These are phyloP conservation scores for Thecaphora thlaspeos DNA, from an alignment of 1,284 basidiomycete species.

Conservation along the genomic window DNA sequence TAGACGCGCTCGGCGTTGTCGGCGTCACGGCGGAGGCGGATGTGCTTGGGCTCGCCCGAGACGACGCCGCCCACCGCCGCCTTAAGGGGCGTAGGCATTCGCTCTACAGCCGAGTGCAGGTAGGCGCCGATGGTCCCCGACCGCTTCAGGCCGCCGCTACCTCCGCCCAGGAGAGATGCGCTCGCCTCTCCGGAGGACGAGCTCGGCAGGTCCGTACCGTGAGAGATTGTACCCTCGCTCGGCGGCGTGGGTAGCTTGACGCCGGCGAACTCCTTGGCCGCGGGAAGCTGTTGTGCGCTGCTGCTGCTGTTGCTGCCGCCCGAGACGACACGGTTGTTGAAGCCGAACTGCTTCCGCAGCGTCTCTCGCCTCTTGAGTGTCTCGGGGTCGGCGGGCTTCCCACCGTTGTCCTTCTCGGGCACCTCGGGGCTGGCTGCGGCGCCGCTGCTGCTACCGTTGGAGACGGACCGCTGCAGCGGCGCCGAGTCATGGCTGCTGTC, in stretches of 20 bases:
- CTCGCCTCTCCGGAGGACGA: conserved; percentile 4
- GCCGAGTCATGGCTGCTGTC: conserved; percentile 7
- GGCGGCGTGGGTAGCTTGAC: conserved; percentile 33
- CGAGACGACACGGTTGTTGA: conserved; percentile 30
- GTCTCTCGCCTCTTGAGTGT: conserved; percentile 51
- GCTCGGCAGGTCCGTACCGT: background rate
- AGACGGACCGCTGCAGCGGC: conserved; percentile 8
- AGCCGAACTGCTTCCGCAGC: conserved; percentile 55
- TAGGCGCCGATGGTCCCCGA: conserved; percentile 38
- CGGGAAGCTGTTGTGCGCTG: conserved; percentile 2
- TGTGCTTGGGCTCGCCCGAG: conserved; percentile 42
- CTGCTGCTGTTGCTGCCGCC: conserved; percentile 4
- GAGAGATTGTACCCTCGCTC: conserved; percentile 20
- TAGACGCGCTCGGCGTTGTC: conserved; percentile 48
- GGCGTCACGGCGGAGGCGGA: conserved; percentile 49
- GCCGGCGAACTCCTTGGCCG: conserved; percentile 14
- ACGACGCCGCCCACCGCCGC: conserved; percentile 46
- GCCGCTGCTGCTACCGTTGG: background rate
- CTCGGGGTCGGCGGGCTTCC: conserved; percentile 22
- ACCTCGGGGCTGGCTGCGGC: background rate
- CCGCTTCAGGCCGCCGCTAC: conserved; percentile 16
- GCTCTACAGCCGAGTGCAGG: conserved; percentile 45
- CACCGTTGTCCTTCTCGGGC: background rate
- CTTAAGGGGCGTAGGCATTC: conserved; percentile 41
- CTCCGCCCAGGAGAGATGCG: conserved; percentile 1